A percentile compares a stretch with the other conserved stretches of the same genome.
phyloP scores from a whole-genome alignment of 164 flowering plant species.

The Liquidambar formosana region DNA sequence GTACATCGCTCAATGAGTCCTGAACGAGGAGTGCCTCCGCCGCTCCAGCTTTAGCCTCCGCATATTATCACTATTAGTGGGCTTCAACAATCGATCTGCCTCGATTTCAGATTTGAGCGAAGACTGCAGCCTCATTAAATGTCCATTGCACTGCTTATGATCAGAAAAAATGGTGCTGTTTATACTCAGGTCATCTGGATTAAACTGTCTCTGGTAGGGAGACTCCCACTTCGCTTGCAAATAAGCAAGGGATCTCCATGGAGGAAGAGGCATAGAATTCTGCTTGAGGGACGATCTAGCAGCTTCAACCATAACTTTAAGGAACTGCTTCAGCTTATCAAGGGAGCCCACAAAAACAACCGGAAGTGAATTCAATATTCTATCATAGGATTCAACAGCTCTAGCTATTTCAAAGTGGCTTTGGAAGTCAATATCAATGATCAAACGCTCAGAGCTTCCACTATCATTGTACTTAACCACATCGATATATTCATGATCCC shows the following conservation, averaged over 20 bases:
- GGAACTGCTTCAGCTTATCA: conserved; percentile 62
- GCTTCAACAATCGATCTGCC: conserved; percentile 52
- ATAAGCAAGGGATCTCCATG: conserved; percentile 93
- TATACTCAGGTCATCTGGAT: conserved; percentile 26
- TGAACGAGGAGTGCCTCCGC: conserved; percentile 35
- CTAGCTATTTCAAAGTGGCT: conserved; percentile 98
- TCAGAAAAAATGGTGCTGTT: conserved; percentile 12
- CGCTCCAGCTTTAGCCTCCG: conserved; percentile 55
- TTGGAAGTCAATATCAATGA: conserved; percentile 79
- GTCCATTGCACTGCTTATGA: conserved; percentile 66
- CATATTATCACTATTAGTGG: conserved; percentile 37
- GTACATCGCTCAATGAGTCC: conserved; percentile 24
- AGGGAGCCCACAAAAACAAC: conserved; percentile 71
- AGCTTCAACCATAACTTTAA: conserved; percentile 89
- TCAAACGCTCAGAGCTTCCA: conserved; percentile 63
- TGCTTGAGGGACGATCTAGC: conserved; percentile 77
- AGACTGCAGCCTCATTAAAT: conserved; percentile 57
- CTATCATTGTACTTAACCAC: conserved; percentile 37
- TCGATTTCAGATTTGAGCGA: conserved; percentile 58
- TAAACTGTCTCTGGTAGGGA: conserved; percentile 45
- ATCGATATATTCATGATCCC: conserved; percentile 91
- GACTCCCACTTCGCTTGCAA: conserved; percentile 91
- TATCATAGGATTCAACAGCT: conserved; percentile 78
- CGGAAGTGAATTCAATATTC: conserved; percentile 70
- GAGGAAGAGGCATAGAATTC: conserved; percentile 96